Conservation (phyloP, 1,284 basidiomycete species). For the Puccinia hordei region DNA sequence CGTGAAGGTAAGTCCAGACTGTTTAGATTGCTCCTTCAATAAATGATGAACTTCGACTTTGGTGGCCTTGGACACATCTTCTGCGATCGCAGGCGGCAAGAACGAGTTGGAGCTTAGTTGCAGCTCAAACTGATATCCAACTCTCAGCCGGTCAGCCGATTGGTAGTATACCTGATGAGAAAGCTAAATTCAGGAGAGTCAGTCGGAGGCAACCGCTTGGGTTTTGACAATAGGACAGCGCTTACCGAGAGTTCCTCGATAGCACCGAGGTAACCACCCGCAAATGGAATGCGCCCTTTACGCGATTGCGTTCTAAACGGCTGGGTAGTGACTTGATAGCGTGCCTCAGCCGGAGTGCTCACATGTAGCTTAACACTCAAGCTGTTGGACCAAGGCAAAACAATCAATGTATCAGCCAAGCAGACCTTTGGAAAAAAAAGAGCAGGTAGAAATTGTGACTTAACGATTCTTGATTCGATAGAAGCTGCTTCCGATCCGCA, state of each 20-base stretch:
- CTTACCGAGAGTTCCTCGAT: slow-evolving; percentile 35
- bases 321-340: slow-evolving; percentile 33
- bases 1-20: slow-evolving; percentile 9
- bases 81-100: slow-evolving; percentile 11
- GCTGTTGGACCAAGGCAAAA: slow-evolving; percentile 2
- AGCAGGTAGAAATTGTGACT: not conserved
- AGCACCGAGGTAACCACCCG: slow-evolving; percentile 15
- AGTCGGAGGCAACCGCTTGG: not conserved
- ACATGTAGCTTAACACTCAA: slow-evolving; percentile 32
- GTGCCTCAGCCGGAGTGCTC: slow-evolving; percentile 13
- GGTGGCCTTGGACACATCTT: slow-evolving; percentile 17
- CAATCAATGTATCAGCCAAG: not conserved
- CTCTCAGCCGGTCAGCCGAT: slow-evolving; percentile 18
- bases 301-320: slow-evolving; percentile 5
- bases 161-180: slow-evolving; percentile 41
- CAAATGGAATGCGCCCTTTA: slow-evolving; percentile 10
- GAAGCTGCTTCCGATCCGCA: slow-evolving; percentile 29
- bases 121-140: slow-evolving; percentile 37
- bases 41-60: slow-evolving; percentile 34
- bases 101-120: slow-evolving; percentile 9
- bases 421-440: not conserved
- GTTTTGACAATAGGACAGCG: not conserved
- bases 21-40: slow-evolving; percentile 24
- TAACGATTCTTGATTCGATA: slow-evolving; percentile 33
- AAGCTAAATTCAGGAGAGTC: slow-evolving; percentile 1